phyloP scores from a whole-genome alignment of 176 grass and related monocot genomes.

The Rhynchospora pubera region DNA sequence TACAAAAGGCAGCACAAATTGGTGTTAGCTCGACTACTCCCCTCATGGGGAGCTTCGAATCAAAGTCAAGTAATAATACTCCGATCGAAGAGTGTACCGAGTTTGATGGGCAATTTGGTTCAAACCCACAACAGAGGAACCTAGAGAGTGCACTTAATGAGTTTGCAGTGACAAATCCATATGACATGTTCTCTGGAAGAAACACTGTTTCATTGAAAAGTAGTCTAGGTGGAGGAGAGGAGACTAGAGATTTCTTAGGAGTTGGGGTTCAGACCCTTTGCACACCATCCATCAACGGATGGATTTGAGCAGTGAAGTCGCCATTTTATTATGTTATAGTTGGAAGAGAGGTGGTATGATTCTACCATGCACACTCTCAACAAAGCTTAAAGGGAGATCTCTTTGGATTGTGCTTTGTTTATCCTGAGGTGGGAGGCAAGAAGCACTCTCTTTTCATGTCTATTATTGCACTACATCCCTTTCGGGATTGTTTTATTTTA shows the following conservation, averaged over 20 bases:
- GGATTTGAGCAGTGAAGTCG: conserved; percentile 37
- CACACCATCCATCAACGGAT: conserved; percentile 49
- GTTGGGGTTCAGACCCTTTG: conserved; percentile 77
- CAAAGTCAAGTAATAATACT: not conserved
- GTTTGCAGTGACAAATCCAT: conserved; percentile 29
- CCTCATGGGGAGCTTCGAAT: conserved; percentile 21
- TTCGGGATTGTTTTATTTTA: conserved; percentile 17
- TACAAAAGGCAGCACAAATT: conserved; percentile 75
- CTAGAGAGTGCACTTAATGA: conserved; percentile 23
- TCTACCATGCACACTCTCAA: conserved; percentile 36
- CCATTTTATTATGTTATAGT: conserved; percentile 20
- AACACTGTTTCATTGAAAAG: conserved; percentile 33
- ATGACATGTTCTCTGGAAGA: conserved; percentile 38
- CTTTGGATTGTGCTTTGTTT: conserved; percentile 21
- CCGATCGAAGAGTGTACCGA: conserved; percentile 32
- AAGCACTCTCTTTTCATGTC: conserved; percentile 29
- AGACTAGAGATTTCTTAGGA: conserved; percentile 87
- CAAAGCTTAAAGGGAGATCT: conserved; percentile 8
- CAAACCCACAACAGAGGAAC: conserved; percentile 22
- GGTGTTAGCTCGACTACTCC: conserved; percentile 37
- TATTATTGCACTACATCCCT: conserved; percentile 28
- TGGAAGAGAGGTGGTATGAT: conserved; percentile 14
- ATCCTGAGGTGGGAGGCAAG: conserved; percentile 19
- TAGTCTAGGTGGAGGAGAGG: conserved; percentile 33
- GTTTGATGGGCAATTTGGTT: conserved; percentile 25